Percentiles rank a stretch among this genome's conserved stretches.
phyloP scores from a whole-genome alignment of 768 basidiomycete species.

The Tricholoma furcatifolium region DNA sequence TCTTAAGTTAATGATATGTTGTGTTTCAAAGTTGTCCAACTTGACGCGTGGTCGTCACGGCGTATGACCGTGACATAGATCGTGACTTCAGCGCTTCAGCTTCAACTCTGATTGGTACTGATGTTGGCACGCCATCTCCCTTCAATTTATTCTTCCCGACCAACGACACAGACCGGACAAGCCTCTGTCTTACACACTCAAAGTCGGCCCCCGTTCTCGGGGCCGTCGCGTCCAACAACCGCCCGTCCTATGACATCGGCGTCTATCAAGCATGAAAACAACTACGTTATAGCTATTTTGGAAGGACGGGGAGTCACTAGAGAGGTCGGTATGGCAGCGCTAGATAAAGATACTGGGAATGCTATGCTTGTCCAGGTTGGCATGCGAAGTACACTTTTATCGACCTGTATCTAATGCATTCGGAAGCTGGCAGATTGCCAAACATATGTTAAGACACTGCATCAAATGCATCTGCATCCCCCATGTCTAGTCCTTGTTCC shows the following conservation, averaged over 20 bases:
- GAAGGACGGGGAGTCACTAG: conserved; percentile 78
- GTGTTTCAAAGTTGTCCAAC: no score
- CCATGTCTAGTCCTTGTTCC: conserved; percentile 77
- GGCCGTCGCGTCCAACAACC: conserved; percentile 56
- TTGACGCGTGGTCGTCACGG: no score
- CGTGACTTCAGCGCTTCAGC: no score
- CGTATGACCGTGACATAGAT: no score
- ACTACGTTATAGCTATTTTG: conserved; percentile 65
- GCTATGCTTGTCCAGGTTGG: conserved; percentile 76
- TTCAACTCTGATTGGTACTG: background rate
- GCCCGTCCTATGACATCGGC: conserved; percentile 67
- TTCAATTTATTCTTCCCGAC: background rate
- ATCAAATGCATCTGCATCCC: conserved; percentile 78
- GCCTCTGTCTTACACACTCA: background rate
- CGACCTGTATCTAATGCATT: background rate
- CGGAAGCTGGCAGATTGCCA: conserved; percentile 78
- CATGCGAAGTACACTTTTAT: conserved; percentile 1
- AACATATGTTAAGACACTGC: conserved; percentile 85
- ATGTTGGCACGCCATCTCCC: background rate
- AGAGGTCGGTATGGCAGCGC: conserved; percentile 85
- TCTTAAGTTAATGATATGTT: no score
- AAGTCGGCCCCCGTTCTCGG: conserved; percentile 47
- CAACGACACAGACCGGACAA: background rate
- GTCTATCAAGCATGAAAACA: conserved; percentile 58
- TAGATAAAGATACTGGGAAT: conserved; percentile 77